Base-by-base conservation (phyloP, 2,329 filamentous ascomycete genomes). In the Tolypocladium endophyticum region DNA sequence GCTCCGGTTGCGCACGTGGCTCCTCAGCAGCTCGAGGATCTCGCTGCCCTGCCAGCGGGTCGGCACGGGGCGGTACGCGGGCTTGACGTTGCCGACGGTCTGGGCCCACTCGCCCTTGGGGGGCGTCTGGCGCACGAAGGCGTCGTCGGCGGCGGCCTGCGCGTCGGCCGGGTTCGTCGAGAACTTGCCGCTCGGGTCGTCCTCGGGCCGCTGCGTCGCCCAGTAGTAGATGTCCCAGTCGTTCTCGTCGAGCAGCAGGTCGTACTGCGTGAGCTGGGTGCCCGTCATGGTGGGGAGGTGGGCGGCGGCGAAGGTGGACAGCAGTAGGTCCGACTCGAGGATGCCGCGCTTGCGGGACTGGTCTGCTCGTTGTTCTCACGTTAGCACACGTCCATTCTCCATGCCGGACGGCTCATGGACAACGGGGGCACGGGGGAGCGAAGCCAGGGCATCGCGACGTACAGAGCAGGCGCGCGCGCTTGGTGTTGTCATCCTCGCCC, bases 211-310 rank as follows among this genome's bases (percentile, higher is more conserved):
- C 75, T 99, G 94, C 20, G 94, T 99, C 4, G 90, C 91, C 94
- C 94, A 99, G 81, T 99, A 99, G 81, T 99, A 99, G 63, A 99
- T 97, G 73, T 99, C 94, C 94, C 94, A 99, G 78, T 99, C 94
- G 75, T 99, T 99, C 77, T 99, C 94, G 75, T 99, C 94, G 60
- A 99, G 86, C 79, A 99, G 95, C 35, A 82, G 79, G 73, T 97
- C 93, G 78, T 94, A 97, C 74, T 96, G 85, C 67, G 83, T 76
- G 67, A 97, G 86, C 71, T 95, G 89, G 57, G 80, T 74, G 7
- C 79, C 74, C 1, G 83, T 84, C 90, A 99, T 96, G 62, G 77
- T 78, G 52, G 81, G 78, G 28, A 99, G 86, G 74, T 95, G 82
- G 59, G 81, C 79, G 65, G 93, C 85, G 64, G 94, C 94, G 73